Base-by-base conservation (phyloP, 305 asterid species). In the Andrographis paniculata region DNA sequence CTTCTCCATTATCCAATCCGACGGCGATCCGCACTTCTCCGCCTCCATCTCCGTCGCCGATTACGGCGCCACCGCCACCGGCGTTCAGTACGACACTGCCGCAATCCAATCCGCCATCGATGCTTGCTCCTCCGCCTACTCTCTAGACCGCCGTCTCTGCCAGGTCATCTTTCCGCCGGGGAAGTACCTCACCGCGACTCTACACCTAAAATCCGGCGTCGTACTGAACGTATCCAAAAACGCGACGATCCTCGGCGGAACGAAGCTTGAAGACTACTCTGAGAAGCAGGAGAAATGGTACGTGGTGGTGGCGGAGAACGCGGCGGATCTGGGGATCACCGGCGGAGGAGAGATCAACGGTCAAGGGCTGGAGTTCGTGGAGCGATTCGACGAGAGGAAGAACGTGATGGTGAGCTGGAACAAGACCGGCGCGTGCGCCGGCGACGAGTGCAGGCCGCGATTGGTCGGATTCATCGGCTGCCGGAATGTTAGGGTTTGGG, bases 321-420 rank as follows among this genome's bases (percentile, higher is more conserved):
- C 68, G 65, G 72, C 13, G 69, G 80, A 78, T 17, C 84, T 82
- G 49, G 94, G 95, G 53, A 85, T 89, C 50, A 82, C 85, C 31
- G 93, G 97, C 58, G 95, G 93, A 46, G 95, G 98, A 39, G 95
- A 79, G 77, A 78, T 89, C 59, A 82, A 89, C 64, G 98, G 98
- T 2, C 98, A 89, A 69, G 94, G 98, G 17, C 51, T 73, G 81
- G 38, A 71, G 63, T 89, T 82, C 48, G 93, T 89, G 53, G 47
- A 18, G 71, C 67, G 77, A 53, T 82, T 89, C 53, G 79, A 85
- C 20, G 76, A 70, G 69, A 72, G 66, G 79, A 89, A 89, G 78
- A 85, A 89, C 52, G 95, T 89, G 77, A 89, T 89, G 98, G 93
- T 89, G 76, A 85, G 94, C 58, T 89, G 98, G 95, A 85, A 89